Evolutionary conservation across 2,329 filamentous ascomycete genomes (phyloP).

Genomic region (Parafenestella ontariensis): DNA sequence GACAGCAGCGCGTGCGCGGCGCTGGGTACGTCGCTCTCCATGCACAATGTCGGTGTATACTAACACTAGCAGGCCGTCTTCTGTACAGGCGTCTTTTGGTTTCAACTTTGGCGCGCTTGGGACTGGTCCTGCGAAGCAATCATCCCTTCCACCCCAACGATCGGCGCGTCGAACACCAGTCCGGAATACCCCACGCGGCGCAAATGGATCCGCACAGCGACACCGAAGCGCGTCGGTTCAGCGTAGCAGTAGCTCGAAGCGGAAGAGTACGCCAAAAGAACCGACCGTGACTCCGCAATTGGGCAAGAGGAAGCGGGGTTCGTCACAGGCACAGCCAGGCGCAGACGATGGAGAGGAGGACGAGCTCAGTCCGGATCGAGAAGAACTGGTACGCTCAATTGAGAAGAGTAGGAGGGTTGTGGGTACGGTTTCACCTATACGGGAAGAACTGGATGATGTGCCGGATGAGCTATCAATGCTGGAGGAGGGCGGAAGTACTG

Average conservation of each 20-base stretch:
- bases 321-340: constrained; percentile 17
- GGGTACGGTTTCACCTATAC: constrained; percentile 30
- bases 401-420: constrained; percentile 38
- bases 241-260: constrained; percentile 27
- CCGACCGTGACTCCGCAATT: constrained; percentile 36
- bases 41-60: constrained; percentile 8
- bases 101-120: constrained; percentile 47
- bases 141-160: constrained; percentile 32
- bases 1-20: constrained; percentile 64
- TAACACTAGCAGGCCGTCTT: constrained; percentile 52
- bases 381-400: constrained; percentile 31
- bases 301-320: constrained; percentile 45
- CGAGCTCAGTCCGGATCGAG: constrained; percentile 42
- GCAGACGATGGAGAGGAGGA: constrained; percentile 37
- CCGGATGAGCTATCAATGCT: constrained; percentile 40
- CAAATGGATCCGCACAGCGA: constrained; percentile 32
- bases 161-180: constrained; percentile 36
- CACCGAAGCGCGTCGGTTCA: constrained; percentile 40
- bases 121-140: constrained; percentile 31
- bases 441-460: constrained; percentile 32
- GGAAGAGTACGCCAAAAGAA: constrained; percentile 22
- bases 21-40: constrained; percentile 56
- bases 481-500: constrained; percentile 23
- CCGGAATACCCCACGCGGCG: constrained; percentile 24
- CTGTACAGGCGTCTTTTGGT: constrained; percentile 58